Base-by-base conservation (phyloP, 257 asterid species). In the Perilla frutescens region DNA sequence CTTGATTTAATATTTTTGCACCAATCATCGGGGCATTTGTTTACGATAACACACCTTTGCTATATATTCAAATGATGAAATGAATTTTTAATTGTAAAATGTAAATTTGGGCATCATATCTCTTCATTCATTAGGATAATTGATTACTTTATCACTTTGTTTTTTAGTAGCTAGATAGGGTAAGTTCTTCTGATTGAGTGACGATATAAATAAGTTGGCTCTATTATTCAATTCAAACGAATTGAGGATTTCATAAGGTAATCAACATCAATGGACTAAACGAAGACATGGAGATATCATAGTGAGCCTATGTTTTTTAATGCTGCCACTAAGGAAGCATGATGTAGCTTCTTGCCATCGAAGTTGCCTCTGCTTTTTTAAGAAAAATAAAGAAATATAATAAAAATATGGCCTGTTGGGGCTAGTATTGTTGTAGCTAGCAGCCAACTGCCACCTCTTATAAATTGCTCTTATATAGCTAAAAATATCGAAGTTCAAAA, bases 321-420 rank as follows among this genome's bases (percentile, higher is more conserved):
- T 72, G 77, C 36, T 77, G 78, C 57, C 78, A 72, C 68, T 68
- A 71, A 57, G 64, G 77, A 47, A 73, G 71, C 77, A 73, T 73
- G 39, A 26, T 48, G 69, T 31, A 45, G 60, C 40, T n/a, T 36
- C 43, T n/a, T 8, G 41, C 60, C 48, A 49, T 34, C 8, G 9
- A 66, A 49, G 4, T 66, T 64, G 68, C 53, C 37, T 26, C 5
- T 10, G 48, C 26, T 37, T 12, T 49, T 26, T 36, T 11, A 1
- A 58, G 5, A 20, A 20, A 20, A 20, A 20, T 20, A 20, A 20
- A 20, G 1, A 20, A 20, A 20, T 20, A 20, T 0, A 20, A 20
- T 20, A 20, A 20, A 48, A n/a, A 47, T 60, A 36, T 9, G 32
- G 32, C 57, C 67, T 58, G 60, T 10, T 45, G 49, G 49, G 1